Base-by-base conservation (phyloP, 176 grass and related monocot genomes). In the Typha latifolia region DNA sequence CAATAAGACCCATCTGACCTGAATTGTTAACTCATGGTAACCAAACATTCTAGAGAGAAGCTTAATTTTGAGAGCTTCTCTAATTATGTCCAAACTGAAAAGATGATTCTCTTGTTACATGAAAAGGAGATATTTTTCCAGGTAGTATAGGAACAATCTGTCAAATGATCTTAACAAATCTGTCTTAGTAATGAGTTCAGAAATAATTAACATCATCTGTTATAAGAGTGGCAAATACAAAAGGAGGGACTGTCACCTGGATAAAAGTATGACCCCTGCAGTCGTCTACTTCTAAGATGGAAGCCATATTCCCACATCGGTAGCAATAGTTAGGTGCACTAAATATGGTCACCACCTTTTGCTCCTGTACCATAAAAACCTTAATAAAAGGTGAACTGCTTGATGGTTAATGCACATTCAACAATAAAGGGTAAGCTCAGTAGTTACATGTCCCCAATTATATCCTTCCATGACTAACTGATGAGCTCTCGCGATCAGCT, bases 321-420 rank as follows among this genome's bases (percentile, higher is more conserved):
- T 88, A 88, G 62, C 85, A 88, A 63, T 88, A 88, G 64, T 88
- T 88, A 74, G 85, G 85, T 0, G 85, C 85, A 62, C 85, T 88
- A 62, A 88, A 88, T 74, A 88, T 88, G 20, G 85, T 88, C 37
- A 88, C 85, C 9, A 88, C 85, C 69, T 88, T 88, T 84, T 84
- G 81, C 66, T 88, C 85, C 85, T 88, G 50, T 73, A 27, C 48
- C 34, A 49, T 22, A 71, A 14, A 10, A 12, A 56, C 69, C 47
- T 14, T n/a, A 62, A 21, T 29, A 1, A 1, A 31, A 53, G 4
- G 3, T 69, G 3, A 50, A 69, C 13, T 65, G 24, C 18, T 49
- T n/a, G 55, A 61, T n/a, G 67, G 37, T 23, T 37, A 48, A 66
- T 66, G 23, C 32, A 55, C 61, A 47, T 7, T 56, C 10, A 62